Percentiles rank a stretch among this genome's conserved stretches.
Evolutionary conservation across 1,139 yeast species (phyloP).

Genomic region (Saccharomyces hybrid): DNA sequence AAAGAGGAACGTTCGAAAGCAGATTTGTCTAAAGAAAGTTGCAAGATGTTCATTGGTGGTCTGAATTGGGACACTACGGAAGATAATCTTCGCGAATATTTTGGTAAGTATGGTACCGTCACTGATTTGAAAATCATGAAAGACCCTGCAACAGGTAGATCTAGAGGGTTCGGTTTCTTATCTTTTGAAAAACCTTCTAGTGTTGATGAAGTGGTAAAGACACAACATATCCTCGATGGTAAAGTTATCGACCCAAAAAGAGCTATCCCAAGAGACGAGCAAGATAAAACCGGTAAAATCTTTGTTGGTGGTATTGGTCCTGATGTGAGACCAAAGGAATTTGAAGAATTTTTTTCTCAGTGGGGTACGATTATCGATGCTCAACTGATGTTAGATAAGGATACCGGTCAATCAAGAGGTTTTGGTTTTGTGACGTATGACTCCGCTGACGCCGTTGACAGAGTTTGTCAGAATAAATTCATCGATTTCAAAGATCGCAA

Average conservation of each 20-base stretch:
- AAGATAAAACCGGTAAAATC: constrained; percentile 93
- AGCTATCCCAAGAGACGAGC: constrained; percentile 97
- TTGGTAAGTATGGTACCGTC: constrained; percentile 85
- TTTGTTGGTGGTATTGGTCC: constrained; percentile 98
- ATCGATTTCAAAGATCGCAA: constrained; percentile 80
- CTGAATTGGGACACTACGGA: constrained; percentile 98
- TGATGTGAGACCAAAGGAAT: constrained; percentile 88
- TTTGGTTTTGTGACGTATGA: constrained; percentile 97
- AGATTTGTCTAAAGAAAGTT: constrained; percentile 47
- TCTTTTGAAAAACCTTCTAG: constrained; percentile 77
- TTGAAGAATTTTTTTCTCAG: constrained; percentile 77
- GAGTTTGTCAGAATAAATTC: constrained; percentile 76
- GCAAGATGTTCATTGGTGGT: constrained; percentile 97
- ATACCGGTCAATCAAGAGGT: constrained; percentile 95
- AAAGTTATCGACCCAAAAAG: constrained; percentile 96
- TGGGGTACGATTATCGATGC: constrained; percentile 95
- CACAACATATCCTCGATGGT: constrained; percentile 89
- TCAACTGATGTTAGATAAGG: constrained; percentile 95
- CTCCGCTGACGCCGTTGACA: constrained; percentile 90
- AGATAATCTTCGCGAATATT: constrained; percentile 70
- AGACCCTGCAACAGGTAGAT: constrained; percentile 80
- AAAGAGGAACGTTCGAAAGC: constrained; percentile 29
- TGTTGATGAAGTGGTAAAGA: constrained; percentile 80
- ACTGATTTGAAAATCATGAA: constrained; percentile 91
- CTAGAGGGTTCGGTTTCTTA: constrained; percentile 94